A percentile compares a stretch with the other conserved stretches of the same genome.
phyloP scores from a whole-genome alignment of 2,329 filamentous ascomycete species.

The Diaporthe australafricana region DNA sequence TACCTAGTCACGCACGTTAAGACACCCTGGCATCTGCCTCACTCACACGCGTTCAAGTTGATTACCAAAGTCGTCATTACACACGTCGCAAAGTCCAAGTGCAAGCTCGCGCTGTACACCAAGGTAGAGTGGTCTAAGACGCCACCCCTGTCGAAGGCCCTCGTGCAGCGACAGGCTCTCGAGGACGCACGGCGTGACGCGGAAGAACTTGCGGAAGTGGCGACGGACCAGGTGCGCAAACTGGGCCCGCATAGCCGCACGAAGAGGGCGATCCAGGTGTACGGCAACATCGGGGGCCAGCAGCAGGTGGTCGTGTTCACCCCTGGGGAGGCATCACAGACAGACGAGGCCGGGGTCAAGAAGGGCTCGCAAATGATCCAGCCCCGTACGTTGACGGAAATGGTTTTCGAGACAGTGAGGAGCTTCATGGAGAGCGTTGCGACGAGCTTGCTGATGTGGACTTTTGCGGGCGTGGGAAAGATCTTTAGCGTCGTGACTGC shows the following conservation, averaged over 20 bases:
- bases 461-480: constrained; percentile 73
- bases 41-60: constrained; percentile 81
- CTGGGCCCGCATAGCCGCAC: constrained; percentile 80
- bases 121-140: constrained; percentile 87
- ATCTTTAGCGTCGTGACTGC: constrained; percentile 77
- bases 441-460: constrained; percentile 82
- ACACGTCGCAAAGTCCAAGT: constrained; percentile 90
- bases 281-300: constrained; percentile 79
- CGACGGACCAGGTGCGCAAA: constrained; percentile 81
- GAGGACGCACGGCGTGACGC: constrained; percentile 80
- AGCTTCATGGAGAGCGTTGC: constrained; percentile 81
- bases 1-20: constrained; percentile 73
- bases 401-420: constrained; percentile 78
- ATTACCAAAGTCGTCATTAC: constrained; percentile 95
- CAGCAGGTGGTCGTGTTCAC: constrained; percentile 72
- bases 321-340: constrained; percentile 52
- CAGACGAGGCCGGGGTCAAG: constrained; percentile 53
- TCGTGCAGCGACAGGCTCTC: constrained; percentile 78
- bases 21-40: constrained; percentile 86
- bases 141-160: constrained; percentile 68
- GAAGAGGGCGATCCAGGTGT: constrained; percentile 82
- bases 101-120: constrained; percentile 89
- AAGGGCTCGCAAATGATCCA: constrained; percentile 65
- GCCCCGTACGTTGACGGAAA: constrained; percentile 71
- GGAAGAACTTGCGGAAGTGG: constrained; percentile 79